Base-by-base conservation (phyloP, 345 rosid genomes). In the Turnera subulata region DNA sequence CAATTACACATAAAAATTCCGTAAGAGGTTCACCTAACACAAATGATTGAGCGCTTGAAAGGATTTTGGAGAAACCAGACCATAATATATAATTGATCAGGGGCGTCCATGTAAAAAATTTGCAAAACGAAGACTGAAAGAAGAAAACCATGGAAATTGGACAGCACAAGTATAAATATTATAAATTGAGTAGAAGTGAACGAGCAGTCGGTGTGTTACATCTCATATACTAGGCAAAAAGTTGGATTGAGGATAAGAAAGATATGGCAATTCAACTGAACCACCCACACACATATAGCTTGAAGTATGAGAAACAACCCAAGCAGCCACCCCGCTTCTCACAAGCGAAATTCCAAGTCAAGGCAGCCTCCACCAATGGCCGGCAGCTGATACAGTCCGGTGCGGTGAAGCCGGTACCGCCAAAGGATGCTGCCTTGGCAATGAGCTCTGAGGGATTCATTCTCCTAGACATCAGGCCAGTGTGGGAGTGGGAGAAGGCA, bases 401-500 rank as follows among this genome's bases (percentile, higher is more conserved):
- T 6, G 46, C 69, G 39, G 78, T 89, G 35, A 71, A 73, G 73
- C 78, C 85, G 32, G 79, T 92, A 59, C 55, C 52, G 38, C 76
- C 96, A 0, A 76, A 59, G 49, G 93, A 84, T 11, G 98, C 89
- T 4, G 78, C 74, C 14, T 58, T 60, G 26, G 71, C 83, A 50
- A 23, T 84, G 58, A 45, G 76, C 42, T 61, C 81, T 33, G 87
- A 78, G 9, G 91, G 86, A 11, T 89, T 69, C 61, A 19, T 55
- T 49, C 72, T 91, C 16, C 64, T 88, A 44, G 98, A 91, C 72
- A 72, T 91, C 43, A 76, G 98, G 58, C 96, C 98, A 0, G 69
- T 6, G 6, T 91, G 98, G 98, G 96, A 88, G 71, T 70, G 85
- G 59, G 84, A 73, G 44, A 91, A 84, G 74, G 90, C 98, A 12